These are phyloP conservation scores for Trichoderma afroharzianum DNA, from an alignment of 2,329 filamentous ascomycete genomes.

Conservation along the genomic window DNA sequence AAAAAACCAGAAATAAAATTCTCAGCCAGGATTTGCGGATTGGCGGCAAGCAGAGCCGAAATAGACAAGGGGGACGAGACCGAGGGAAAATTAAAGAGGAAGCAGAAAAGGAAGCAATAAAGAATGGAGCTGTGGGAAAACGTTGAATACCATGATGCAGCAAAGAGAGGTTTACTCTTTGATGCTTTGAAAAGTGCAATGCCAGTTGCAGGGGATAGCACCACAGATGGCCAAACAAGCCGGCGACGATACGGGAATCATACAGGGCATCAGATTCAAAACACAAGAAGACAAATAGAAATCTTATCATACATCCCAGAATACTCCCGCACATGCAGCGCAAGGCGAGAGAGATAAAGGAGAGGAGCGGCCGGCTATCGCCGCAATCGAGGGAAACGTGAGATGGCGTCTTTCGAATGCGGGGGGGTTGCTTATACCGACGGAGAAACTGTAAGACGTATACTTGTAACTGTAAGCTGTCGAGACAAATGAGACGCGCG, in stretches of 20 bases:
- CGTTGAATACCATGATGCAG: background rate
- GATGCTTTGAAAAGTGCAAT: background rate
- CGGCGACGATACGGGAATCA: background rate
- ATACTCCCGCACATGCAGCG: background rate
- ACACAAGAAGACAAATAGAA: background rate
- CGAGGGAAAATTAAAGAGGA: background rate
- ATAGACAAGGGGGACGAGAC: background rate
- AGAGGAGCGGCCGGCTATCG: background rate
- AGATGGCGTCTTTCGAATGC: constrained; percentile 7
- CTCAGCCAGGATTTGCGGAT: background rate
- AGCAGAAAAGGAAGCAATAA: background rate
- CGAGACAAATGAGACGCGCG: background rate
- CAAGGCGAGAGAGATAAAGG: background rate
- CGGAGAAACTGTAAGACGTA: background rate
- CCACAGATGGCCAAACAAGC: background rate
- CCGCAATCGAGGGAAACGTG: background rate
- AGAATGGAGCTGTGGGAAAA: background rate
- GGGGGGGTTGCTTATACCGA: background rate
- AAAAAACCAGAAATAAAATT: background rate
- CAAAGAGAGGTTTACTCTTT: background rate
- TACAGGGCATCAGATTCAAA: background rate
- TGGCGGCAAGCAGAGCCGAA: background rate
- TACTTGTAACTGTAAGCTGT: background rate
- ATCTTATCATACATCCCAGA: background rate
- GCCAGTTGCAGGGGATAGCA: background rate